These are phyloP conservation scores for Hippophae gyantsensis DNA, from an alignment of 306 rosid genomes.

Conservation along the genomic window DNA sequence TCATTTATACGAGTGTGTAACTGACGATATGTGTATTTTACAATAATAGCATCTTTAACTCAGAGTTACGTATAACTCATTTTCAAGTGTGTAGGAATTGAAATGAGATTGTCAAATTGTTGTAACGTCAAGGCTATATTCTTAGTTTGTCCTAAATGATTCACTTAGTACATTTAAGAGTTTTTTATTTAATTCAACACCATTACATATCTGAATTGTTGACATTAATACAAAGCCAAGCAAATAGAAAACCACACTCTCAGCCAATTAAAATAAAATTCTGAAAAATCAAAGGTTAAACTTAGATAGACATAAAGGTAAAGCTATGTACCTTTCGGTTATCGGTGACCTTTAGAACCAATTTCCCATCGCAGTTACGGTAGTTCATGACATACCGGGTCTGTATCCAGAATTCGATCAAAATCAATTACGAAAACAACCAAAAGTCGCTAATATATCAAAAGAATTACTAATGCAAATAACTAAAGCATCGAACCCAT, in stretches of 20 bases:
- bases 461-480: background rate
- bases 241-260: background rate
- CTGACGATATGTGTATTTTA: too few species aligned
- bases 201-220: background rate
- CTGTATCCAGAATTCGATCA: conserved; percentile 27
- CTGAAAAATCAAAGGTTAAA: conserved; percentile 5
- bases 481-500: background rate
- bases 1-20: too few species aligned
- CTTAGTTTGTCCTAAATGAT: too few species aligned
- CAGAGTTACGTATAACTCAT: too few species aligned
- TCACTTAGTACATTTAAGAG: too few species aligned
- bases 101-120: too few species aligned
- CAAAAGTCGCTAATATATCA: background rate
- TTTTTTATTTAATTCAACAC: too few species aligned
- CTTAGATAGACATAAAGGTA: too few species aligned
- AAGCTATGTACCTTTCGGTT: conserved; percentile 43
- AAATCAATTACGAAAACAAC: background rate
- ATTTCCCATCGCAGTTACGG: conserved; percentile 68
- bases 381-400: conserved; percentile 74
- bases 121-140: too few species aligned
- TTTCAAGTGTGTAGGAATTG: too few species aligned
- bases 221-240: background rate
- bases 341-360: conserved; percentile 76
- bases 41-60: too few species aligned
- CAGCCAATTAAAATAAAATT: background rate